These are phyloP conservation scores for Lentinula aciculospora DNA, from an alignment of 768 basidiomycete genomes.

Conservation along the genomic window DNA sequence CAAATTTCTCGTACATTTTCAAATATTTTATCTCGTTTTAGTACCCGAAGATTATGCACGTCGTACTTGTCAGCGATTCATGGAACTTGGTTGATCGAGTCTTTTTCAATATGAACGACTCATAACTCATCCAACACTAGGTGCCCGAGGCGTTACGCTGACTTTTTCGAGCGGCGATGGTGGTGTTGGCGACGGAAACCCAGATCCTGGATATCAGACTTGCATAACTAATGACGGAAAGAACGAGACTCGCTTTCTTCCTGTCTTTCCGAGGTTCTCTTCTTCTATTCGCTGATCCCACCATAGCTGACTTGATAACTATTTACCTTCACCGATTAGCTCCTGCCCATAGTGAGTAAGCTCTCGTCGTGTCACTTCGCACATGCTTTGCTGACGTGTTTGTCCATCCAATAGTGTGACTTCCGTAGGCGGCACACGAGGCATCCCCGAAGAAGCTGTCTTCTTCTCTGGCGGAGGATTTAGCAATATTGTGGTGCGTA, in stretches of 20 bases:
- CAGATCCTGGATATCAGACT: constrained; percentile 29
- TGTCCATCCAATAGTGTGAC: constrained; percentile 47
- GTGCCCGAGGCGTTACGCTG: constrained; percentile 45
- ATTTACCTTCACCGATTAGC: constrained; percentile 1
- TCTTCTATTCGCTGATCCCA: not conserved
- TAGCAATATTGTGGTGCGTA: constrained; percentile 56
- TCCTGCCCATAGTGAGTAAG: constrained; percentile 50
- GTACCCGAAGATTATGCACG: constrained; percentile 42
- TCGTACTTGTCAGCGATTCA: constrained; percentile 41
- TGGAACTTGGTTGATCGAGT: constrained; percentile 30
- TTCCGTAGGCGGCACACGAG: constrained; percentile 50
- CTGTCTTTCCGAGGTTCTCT: constrained; percentile 31
- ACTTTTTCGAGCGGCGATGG: constrained; percentile 48
- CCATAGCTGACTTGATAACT: not conserved
- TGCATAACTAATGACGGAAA: constrained; percentile 45
- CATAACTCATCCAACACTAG: constrained; percentile 17
- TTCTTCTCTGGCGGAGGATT: constrained; percentile 71
- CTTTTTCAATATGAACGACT: not conserved
- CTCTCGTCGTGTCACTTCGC: not conserved
- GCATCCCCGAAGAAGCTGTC: constrained; percentile 55
- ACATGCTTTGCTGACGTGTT: not conserved
- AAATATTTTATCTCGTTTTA: constrained; percentile 4
- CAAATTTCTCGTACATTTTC: not conserved
- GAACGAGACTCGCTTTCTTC: constrained; percentile 34
- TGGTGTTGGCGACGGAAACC: constrained; percentile 47